These are phyloP conservation scores for Aspergillus ustus DNA, from an alignment of 2,329 filamentous ascomycete species.

Conservation along the genomic window DNA sequence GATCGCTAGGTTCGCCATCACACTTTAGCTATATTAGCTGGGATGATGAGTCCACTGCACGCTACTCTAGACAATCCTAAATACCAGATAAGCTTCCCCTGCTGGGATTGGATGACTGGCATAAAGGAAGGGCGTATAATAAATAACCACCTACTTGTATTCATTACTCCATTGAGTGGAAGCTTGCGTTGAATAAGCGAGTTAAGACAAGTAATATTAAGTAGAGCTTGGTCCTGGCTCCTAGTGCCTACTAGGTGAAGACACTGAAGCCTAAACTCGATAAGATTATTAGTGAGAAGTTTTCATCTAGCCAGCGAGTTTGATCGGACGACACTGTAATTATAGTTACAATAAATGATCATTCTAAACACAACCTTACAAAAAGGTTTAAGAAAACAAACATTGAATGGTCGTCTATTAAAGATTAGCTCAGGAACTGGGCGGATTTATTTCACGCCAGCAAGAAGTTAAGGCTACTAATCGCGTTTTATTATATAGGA, in stretches of 20 bases:
- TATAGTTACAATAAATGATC: conserved; percentile 28
- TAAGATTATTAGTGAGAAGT: conserved; percentile 25
- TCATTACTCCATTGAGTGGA: conserved; percentile 22
- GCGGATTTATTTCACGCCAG: conserved; percentile 24
- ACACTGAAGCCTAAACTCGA: conserved; percentile 24
- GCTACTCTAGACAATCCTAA: too few relatives aligned
- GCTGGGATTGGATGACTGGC: too few relatives aligned
- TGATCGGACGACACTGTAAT: conserved; percentile 29
- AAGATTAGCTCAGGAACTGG: conserved; percentile 29
- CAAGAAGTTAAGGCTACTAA: conserved; percentile 28
- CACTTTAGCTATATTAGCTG: too few relatives aligned
- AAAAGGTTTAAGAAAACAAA: conserved; percentile 29
- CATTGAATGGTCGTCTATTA: conserved; percentile 29
- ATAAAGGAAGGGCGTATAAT: too few relatives aligned
- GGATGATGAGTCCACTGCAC: too few relatives aligned
- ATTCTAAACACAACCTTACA: conserved; percentile 24
- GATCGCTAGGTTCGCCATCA: too few relatives aligned
- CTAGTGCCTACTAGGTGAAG: conserved; percentile 24
- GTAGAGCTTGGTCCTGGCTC: conserved; percentile 24
- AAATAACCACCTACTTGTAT: too few relatives aligned
- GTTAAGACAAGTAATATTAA: conserved; percentile 26
- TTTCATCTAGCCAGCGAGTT: conserved; percentile 25
- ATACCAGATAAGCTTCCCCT: too few relatives aligned
- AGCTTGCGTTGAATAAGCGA: conserved; percentile 28
- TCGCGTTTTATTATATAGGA: too few relatives aligned